Evolutionary conservation across 441 rosid species (phyloP).

Genomic region (Eruca vesicaria): DNA sequence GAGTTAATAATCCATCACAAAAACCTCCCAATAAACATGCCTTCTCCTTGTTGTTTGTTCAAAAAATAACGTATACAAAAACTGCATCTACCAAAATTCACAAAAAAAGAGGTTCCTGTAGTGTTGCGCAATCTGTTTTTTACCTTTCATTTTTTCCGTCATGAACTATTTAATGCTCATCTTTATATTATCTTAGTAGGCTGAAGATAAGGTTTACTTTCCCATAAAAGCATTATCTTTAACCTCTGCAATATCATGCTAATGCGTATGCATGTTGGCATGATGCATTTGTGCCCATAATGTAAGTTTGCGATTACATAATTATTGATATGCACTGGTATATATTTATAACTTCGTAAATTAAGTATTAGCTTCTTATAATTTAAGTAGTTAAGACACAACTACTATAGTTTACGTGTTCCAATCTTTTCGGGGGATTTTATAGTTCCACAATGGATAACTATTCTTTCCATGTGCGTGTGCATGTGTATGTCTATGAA

Average conservation of each 20-base stretch:
- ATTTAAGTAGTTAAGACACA: neutral
- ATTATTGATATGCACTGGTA: neutral
- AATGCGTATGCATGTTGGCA: slow-evolving; percentile 4
- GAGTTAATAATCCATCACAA: too few relatives aligned
- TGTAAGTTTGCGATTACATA: neutral
- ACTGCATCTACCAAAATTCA: neutral
- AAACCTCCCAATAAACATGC: too few relatives aligned
- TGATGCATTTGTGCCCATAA: slow-evolving; percentile 7
- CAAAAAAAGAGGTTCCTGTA: neutral
- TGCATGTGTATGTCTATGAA: neutral
- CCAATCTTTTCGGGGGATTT: neutral
- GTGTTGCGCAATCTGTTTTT: neutral
- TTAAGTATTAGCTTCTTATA: neutral
- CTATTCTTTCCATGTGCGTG: neutral
- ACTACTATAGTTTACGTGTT: neutral
- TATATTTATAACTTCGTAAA: too few relatives aligned
- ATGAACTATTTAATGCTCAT: neutral
- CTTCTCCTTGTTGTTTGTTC: neutral
- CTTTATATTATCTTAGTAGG: slow-evolving; percentile 14
- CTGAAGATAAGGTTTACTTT: slow-evolving; percentile 25
- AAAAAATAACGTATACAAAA: neutral
- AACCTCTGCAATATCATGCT: slow-evolving; percentile 11
- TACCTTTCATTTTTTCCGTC: neutral
- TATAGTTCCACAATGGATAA: neutral
- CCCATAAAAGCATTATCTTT: neutral